Conservation (phyloP, 306 rosid species). For the Purshia tridentata region DNA sequence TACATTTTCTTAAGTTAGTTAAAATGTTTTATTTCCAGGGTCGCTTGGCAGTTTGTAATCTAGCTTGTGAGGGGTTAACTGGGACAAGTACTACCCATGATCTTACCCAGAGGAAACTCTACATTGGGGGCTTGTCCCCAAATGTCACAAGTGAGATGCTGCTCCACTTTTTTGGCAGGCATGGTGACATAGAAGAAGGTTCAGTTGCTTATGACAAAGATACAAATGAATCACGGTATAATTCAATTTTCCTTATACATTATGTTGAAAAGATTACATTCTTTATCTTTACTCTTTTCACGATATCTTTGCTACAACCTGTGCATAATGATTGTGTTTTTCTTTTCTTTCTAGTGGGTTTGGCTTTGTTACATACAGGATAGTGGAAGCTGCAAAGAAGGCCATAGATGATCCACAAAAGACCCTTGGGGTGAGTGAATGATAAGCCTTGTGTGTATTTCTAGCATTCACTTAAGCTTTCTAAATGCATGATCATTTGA, state of each 20-base stretch:
- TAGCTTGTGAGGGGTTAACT: conserved; percentile 64
- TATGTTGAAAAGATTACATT: not conserved
- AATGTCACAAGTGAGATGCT: conserved; percentile 70
- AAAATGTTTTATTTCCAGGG: conserved; percentile 42
- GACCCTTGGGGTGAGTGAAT: conserved; percentile 61
- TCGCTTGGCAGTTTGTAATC: conserved; percentile 67
- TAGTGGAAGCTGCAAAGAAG: conserved; percentile 69
- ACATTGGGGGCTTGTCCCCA: conserved; percentile 67
- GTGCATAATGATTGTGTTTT: conserved; percentile 18
- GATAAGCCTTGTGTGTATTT: not conserved
- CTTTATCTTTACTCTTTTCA: not conserved
- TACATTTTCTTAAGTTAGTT: conserved; percentile 10
- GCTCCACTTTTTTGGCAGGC: conserved; percentile 52
- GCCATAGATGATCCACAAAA: conserved; percentile 70
- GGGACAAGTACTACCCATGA: conserved; percentile 62
- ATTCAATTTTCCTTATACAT: not conserved
- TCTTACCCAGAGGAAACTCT: conserved; percentile 76
- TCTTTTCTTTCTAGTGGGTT: conserved; percentile 53
- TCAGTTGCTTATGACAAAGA: conserved; percentile 83
- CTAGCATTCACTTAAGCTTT: conserved; percentile 14
- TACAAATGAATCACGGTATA: conserved; percentile 67
- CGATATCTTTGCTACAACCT: conserved; percentile 2
- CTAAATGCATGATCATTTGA: not conserved
- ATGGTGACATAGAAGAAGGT: conserved; percentile 86
- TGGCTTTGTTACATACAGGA: conserved; percentile 75